Evolutionary conservation across 192 early-diverging fungal species (phyloP).

Genomic region (Mortierella alpina): DNA sequence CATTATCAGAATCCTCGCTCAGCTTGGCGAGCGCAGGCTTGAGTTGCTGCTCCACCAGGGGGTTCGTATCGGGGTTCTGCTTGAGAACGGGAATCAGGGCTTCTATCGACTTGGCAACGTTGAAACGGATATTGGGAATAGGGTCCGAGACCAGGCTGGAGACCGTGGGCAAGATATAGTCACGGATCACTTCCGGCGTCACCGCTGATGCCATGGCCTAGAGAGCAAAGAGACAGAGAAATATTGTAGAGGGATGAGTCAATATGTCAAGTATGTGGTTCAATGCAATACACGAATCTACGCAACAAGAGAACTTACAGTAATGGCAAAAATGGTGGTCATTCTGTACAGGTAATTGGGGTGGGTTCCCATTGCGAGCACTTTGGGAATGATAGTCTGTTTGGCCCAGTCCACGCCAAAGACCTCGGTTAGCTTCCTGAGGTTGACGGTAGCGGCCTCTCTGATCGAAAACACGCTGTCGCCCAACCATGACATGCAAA

Average conservation of each 20-base stretch:
- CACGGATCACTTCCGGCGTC: constrained; percentile 88
- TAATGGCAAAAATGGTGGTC: constrained; percentile 97
- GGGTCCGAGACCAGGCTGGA: constrained; percentile 87
- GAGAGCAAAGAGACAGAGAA: constrained; percentile 8
- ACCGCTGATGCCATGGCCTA: constrained; percentile 90
- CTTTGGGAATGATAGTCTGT: constrained; percentile 92
- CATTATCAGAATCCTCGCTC: constrained; percentile 89
- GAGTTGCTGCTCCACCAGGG: constrained; percentile 74
- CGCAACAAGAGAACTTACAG: constrained; percentile 63
- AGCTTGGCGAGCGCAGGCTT: constrained; percentile 87
- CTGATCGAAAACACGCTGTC: constrained; percentile 97
- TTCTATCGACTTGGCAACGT: constrained; percentile 95
- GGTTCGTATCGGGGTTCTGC: constrained; percentile 67
- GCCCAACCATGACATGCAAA: constrained; percentile 99
- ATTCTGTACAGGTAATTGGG: constrained; percentile 98
- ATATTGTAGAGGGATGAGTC: background rate
- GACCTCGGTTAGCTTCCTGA: constrained; percentile 95
- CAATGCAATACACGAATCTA: background rate
- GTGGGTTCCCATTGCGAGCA: constrained; percentile 88
- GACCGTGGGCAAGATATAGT: constrained; percentile 90
- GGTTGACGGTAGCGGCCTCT: constrained; percentile 95
- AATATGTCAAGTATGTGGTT: background rate
- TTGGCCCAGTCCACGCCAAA: constrained; percentile 99
- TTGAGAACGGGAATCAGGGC: constrained; percentile 84
- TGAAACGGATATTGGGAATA: constrained; percentile 99